Base-by-base conservation (phyloP, 495 filamentous ascomycete species). In the Staphylotrichum longicolle region DNA sequence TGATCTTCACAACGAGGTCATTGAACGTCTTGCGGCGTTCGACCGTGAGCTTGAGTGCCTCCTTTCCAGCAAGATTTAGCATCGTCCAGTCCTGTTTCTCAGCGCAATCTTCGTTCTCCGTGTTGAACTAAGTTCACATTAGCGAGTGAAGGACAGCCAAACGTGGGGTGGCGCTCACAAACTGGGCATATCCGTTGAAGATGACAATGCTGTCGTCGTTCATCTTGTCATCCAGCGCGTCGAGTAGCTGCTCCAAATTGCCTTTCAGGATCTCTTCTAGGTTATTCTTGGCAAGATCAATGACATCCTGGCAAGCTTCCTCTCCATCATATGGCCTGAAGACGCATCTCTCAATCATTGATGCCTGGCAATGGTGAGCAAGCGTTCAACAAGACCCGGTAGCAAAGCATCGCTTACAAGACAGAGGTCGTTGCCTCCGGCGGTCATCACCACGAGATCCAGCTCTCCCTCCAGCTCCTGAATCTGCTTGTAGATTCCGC, bases 1-100 rank as follows among this genome's bases (percentile, higher is more conserved):
- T 74, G 60, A 66, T 66, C 3, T 63, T 47, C 1, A 5, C 40
- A 14, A 73, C 69, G 14, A 75, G 58, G 0, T 35, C 53, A 63
- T 73, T 74, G 62, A 71, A 71, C 75, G 74, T 65, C 70, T 79
- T 4, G 78, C 79, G 68, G 66, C 77, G 67, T 63, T 77, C 47
- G 68, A 78, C 60, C 70, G 77, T 48, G 73, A 81, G 63, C 61
- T 20, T 48, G 15, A 55, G 45, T 1, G 20, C 20, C 20, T 27
- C 20, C 20, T 27, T 27, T 0, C 20, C 20, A 27, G 20, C 20
- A 27, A 27, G 20, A 27, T 27, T 27, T 27, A 27, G 20, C 20
- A 27, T 27, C 20, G 20, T 27, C 20, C 20, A 27, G 20, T 27
- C 20, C 20, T 27, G 20, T 27, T 27, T 27, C 20, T 27, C 20